Evolutionary conservation across 1,284 basidiomycete genomes (phyloP), one percentile per base, ranked within the genome.

Genomic region (Ustilago xerochloae): DNA sequence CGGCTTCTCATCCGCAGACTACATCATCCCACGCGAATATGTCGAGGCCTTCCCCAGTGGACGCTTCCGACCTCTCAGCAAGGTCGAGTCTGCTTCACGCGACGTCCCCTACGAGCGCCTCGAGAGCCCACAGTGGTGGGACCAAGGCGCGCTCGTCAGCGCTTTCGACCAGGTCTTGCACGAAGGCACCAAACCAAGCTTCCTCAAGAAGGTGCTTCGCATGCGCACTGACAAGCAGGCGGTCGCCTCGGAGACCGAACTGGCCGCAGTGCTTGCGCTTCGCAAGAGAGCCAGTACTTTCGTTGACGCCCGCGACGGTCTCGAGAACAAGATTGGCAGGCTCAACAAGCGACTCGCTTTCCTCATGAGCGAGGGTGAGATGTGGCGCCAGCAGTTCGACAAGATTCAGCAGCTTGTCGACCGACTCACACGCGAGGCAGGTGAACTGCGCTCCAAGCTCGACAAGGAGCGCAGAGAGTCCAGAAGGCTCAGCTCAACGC

Each of bases 41-140:
- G 94, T 94, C 82, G 93, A 97, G 81, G 93, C 95, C 3, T 97
- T 96, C 86, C 94, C 95, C 4, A 92, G 91, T 2, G 93, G 94
- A 30, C 77, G 82, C 41, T 87, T 87, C 82, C 77, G 86, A 6
- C 85, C 86, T 16, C 83, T 87, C 32, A 78, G 54, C 71, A 48
- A 88, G 92, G 50, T 93, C 93, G 87, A 87, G 90, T 46, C 91
- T 91, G 12, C 89, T 91, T 39, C 93, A 91, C 87, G 92, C 91
- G 84, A 93, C 92, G 61, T 91, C 91, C 83, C 91, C 90, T 30
- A 93, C 92, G 86, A 88, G 90, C 54, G 91, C 90, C 30, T 94
- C 83, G 91, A 92, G 81, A 87, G 91, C 36, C 94, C 94, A 0
- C 89, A 90, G 65, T 97, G 94, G 94, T 97, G 93, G 93, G 90